Evolutionary conservation across 805 yeast species (phyloP).

Genomic region (Pichia membranifaciens): DNA sequence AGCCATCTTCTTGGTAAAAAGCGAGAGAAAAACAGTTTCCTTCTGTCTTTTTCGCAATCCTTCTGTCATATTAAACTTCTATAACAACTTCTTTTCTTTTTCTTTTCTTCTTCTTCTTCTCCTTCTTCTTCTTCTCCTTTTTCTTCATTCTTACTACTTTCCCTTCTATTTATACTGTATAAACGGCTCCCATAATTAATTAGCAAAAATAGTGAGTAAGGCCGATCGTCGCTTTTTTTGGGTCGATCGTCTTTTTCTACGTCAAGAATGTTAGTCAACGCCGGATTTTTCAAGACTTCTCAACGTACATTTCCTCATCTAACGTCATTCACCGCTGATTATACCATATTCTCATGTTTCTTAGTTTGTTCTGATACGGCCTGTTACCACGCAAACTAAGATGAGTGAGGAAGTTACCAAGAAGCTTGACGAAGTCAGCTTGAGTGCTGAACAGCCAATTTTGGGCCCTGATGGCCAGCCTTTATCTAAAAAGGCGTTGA

Average conservation of each 20-base stretch:
- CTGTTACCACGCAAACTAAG: neutral
- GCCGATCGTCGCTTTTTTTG: no score
- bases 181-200: neutral
- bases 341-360: no score
- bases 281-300: no score
- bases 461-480: slow-evolving; percentile 70
- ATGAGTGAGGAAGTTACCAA: slow-evolving; percentile 28
- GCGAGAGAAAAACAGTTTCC: neutral
- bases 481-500: slow-evolving; percentile 86
- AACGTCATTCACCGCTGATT: no score
- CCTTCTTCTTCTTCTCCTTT: neutral
- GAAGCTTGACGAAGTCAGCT: slow-evolving; percentile 24
- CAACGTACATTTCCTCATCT: no score
- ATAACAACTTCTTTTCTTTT: neutral
- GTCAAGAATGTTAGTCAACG: no score
- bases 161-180: neutral
- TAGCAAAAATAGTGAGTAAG: neutral
- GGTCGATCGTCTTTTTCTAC: no score
- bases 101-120: neutral
- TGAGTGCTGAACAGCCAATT: slow-evolving; percentile 21
- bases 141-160: neutral
- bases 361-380: no score
- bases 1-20: slow-evolving; percentile 1
- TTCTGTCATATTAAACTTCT: no score
- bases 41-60: no score